Conservation (phyloP, 305 asterid species). For the Rubia balearica region DNA sequence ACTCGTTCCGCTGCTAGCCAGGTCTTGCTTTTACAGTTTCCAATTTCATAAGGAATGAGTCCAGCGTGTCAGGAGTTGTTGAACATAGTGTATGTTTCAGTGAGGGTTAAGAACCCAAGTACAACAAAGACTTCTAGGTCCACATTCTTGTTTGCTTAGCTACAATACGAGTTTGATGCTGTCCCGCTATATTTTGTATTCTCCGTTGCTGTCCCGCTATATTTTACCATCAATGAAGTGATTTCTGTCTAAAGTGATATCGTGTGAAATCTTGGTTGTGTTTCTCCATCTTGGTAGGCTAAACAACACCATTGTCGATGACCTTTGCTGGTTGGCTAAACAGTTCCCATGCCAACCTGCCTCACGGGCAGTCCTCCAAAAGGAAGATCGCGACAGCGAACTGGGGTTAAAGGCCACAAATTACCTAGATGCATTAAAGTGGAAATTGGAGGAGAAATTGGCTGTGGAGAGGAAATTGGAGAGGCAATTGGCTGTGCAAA, state of each 20-base stretch:
- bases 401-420: slow-evolving; percentile 18
- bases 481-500: neutral
- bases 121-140: neutral
- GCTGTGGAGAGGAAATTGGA: neutral
- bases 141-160: neutral
- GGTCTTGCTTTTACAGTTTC: neutral
- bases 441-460: too few species aligned
- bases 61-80: neutral
- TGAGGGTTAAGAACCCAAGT: neutral
- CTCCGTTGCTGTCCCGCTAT: neutral
- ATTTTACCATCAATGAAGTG: neutral
- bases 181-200: too few species aligned
- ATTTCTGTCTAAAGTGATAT: too few species aligned
- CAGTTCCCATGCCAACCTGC: slow-evolving; percentile 17
- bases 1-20: neutral
- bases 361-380: slow-evolving; percentile 10
- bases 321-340: slow-evolving; percentile 30
- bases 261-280: neutral
- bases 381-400: slow-evolving; percentile 21
- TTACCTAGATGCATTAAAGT: slow-evolving; percentile 14
- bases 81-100: neutral
- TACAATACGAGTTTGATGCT: neutral
- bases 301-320: slow-evolving; percentile 22
- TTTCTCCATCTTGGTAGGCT: slow-evolving; percentile 25
- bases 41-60: neutral